Evolutionary conservation across 1,139 yeast species (phyloP), one percentile per base, ranked within the genome.

Genomic region (Suhomyces panamericanus): DNA sequence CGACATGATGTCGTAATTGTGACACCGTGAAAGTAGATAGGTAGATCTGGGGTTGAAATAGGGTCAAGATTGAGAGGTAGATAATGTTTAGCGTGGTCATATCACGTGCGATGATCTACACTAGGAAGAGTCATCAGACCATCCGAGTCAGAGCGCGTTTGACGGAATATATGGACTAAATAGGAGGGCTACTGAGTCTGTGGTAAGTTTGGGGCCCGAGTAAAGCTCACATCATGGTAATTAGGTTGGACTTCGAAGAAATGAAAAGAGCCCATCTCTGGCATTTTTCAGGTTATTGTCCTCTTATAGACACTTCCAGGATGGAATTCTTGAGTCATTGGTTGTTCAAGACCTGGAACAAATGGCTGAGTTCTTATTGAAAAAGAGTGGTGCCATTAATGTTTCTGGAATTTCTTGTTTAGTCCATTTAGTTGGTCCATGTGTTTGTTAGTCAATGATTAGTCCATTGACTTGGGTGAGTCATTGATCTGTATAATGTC

Each of bases 1-100:
- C 34, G 71, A 64, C 73, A 67, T 66, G 35, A 13, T 36, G 41
- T 37, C 31, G 37, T 29, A 17, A 17, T 1, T 13, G 17, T 17
- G 11, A 29, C n/a, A 20, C 24, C 12, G 2, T 4, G n/a, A 6
- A 26, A 10, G 29, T 26, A 10, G 29, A 26, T 10, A 4, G n/a
- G 29, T 4, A 11, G 29, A 26, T 26, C 29, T 24, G 39, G 29
- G n/a, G 32, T 6, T 22, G 29, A 26, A 15, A 31, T 35, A n/a
- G 16, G n/a, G 36, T 14, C 37, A 15, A 13, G 32, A 12, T 26
- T 20, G 35, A 15, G 28, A 22, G 11, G 24, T 22, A 29, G n/a
- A 34, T 20, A 20, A 20, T 20, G 22, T 16, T 16, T 24, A 24
- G 13, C 13, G n/a, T 12, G 15, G 44, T 43, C 32, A 40, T 40